These are phyloP conservation scores for Tolypocladium guangdongense DNA, from an alignment of 2,329 filamentous ascomycete genomes.

Conservation along the genomic window DNA sequence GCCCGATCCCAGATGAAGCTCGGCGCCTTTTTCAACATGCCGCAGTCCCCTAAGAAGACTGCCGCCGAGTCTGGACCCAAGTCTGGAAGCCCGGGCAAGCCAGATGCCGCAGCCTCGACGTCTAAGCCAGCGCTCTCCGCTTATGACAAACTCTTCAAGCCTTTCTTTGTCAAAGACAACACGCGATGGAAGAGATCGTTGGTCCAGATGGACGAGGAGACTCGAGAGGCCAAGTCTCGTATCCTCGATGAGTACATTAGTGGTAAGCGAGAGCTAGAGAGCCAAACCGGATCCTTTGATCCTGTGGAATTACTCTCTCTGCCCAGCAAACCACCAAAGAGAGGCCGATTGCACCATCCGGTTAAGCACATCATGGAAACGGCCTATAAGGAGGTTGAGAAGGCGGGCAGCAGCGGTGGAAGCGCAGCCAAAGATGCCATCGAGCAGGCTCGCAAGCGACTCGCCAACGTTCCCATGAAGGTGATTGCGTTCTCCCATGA, in stretches of 20 bases:
- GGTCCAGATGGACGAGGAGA: conserved; percentile 47
- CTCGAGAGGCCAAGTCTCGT: conserved; percentile 36
- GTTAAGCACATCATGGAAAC: conserved; percentile 52
- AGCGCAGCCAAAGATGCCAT: conserved; percentile 20
- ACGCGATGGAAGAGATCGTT: conserved; percentile 56
- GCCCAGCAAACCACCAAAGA: conserved; percentile 21
- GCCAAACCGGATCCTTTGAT: conserved; percentile 31
- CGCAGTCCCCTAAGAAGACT: conserved; percentile 30
- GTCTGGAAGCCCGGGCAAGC: conserved; percentile 17
- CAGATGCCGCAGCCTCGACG: conserved; percentile 7
- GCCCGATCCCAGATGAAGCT: conserved; percentile 36
- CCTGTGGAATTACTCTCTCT: conserved; percentile 35
- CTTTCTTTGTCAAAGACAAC: conserved; percentile 68
- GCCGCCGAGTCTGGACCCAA: conserved; percentile 19
- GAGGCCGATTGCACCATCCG: conserved; percentile 37
- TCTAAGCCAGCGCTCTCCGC: conserved; percentile 27
- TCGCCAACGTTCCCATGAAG: conserved; percentile 52
- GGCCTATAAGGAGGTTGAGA: conserved; percentile 36
- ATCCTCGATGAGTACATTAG: conserved; percentile 42
- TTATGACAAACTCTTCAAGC: conserved; percentile 64
- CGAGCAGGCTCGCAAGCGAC: conserved; percentile 22
- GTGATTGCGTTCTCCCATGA: conserved; percentile 51
- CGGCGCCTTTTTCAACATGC: conserved; percentile 33
- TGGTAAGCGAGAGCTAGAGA: conserved; percentile 24
- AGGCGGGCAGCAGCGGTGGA: conserved; percentile 23